phyloP scores from a whole-genome alignment of 1,284 basidiomycete genomes.

The Ustilago curta region DNA sequence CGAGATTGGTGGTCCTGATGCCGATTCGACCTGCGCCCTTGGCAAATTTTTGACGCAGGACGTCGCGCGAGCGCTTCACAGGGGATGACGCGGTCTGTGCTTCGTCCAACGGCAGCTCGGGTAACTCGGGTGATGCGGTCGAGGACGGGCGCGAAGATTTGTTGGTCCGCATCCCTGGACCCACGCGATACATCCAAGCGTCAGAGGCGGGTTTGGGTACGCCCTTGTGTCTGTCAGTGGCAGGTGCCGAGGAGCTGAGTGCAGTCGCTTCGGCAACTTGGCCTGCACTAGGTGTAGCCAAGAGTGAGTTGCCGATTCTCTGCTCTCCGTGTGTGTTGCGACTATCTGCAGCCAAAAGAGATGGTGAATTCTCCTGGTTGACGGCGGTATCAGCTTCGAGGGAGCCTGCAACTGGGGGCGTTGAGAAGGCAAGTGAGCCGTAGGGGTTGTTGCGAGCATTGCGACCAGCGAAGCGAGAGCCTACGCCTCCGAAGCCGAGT shows the following conservation, averaged over 20 bases:
- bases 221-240: constrained; percentile 38
- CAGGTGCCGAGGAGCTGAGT: constrained; percentile 19
- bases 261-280: neutral
- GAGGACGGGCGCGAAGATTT: constrained; percentile 25
- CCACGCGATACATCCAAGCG: constrained; percentile 65
- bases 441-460: constrained; percentile 23
- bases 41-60: constrained; percentile 56
- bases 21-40: constrained; percentile 57
- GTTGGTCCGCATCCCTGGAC: constrained; percentile 54
- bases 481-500: constrained; percentile 43
- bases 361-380: neutral
- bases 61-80: constrained; percentile 39
- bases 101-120: constrained; percentile 20
- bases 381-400: neutral
- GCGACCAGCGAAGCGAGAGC: constrained; percentile 18
- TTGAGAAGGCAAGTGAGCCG: constrained; percentile 19
- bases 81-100: constrained; percentile 17
- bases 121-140: constrained; percentile 4
- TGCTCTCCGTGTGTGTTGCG: neutral
- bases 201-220: constrained; percentile 56
- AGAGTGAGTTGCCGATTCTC: neutral
- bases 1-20: constrained; percentile 44
- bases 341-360: neutral
- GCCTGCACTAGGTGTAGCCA: neutral
- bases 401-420: neutral